Evolutionary conservation across 257 asterid genomes (phyloP).

Genomic region (Rhazya stricta): DNA sequence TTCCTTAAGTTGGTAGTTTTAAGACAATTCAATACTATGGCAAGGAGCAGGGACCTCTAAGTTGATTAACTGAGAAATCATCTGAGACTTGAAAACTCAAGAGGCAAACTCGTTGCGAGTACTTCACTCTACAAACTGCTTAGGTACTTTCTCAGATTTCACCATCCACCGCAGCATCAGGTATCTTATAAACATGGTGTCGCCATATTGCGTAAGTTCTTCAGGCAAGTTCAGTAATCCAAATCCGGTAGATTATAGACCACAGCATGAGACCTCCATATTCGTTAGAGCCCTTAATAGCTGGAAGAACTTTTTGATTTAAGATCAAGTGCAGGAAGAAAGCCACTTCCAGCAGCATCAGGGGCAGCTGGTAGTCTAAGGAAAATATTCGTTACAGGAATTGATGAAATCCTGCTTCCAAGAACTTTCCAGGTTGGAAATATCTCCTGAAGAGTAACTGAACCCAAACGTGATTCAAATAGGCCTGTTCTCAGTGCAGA

Average conservation of each 20-base stretch:
- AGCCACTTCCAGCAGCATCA: conserved; percentile 56
- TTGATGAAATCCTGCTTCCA: conserved; percentile 47
- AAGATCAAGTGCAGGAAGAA: conserved; percentile 40
- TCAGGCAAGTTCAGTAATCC: too few species aligned
- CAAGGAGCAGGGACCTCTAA: too few species aligned
- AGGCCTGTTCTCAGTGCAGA: conserved; percentile 49
- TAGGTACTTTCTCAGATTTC: too few species aligned
- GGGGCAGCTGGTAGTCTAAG: conserved; percentile 59
- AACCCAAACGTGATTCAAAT: conserved; percentile 57
- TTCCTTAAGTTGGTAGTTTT: too few species aligned
- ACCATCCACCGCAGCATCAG: too few species aligned
- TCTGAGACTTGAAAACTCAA: too few species aligned
- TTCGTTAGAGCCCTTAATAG: conserved; percentile 41
- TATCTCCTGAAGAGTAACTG: conserved; percentile 36
- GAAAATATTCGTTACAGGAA: conserved; percentile 44
- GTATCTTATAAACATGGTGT: too few species aligned
- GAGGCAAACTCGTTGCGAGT: too few species aligned
- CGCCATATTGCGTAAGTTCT: too few species aligned
- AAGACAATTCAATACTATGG: too few species aligned
- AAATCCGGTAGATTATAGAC: conserved; percentile 23
- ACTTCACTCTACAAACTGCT: too few species aligned
- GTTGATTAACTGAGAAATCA: too few species aligned
- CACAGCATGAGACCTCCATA: conserved; percentile 70
- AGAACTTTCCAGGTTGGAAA: conserved; percentile 26
- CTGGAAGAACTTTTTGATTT: conserved; percentile 45